These are phyloP conservation scores for Fistulinella prunicolor DNA, from an alignment of 768 basidiomycete genomes.

Conservation along the genomic window DNA sequence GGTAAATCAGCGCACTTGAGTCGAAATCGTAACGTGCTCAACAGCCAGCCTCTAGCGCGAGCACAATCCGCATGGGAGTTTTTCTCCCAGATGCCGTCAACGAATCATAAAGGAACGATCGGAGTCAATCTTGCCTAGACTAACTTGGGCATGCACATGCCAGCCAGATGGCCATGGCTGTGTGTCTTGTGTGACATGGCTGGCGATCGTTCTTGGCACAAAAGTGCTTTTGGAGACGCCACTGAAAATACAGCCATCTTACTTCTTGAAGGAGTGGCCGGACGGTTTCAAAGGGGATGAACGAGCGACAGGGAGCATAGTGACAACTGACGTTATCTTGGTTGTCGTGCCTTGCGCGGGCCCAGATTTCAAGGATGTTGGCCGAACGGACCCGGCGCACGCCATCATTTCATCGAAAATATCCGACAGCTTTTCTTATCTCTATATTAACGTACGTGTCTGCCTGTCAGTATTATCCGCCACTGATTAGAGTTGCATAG, in stretches of 20 bases:
- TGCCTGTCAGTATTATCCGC: slow-evolving; percentile 10
- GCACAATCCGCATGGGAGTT: not conserved
- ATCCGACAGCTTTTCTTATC: slow-evolving; percentile 15
- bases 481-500: not conserved
- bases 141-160: too few relatives aligned
- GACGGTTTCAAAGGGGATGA: not conserved
- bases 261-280: too few relatives aligned
- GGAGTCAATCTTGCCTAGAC: too few relatives aligned
- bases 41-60: not conserved
- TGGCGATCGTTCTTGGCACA: not conserved
- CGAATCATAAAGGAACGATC: too few relatives aligned
- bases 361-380: not conserved
- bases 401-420: not conserved
- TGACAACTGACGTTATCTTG: not conserved
- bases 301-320: not conserved
- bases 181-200: not conserved
- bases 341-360: not conserved
- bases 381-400: too few relatives aligned
- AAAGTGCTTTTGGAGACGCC: not conserved
- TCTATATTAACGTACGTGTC: not conserved
- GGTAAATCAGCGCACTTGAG: not conserved
- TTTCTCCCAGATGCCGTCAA: not conserved
- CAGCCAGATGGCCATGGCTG: not conserved
- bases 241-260: not conserved
- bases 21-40: not conserved